Evolutionary conservation across 805 yeast genomes (phyloP), one percentile per base, ranked within the genome.

Genomic region (Zygosaccharomyces lentus): DNA sequence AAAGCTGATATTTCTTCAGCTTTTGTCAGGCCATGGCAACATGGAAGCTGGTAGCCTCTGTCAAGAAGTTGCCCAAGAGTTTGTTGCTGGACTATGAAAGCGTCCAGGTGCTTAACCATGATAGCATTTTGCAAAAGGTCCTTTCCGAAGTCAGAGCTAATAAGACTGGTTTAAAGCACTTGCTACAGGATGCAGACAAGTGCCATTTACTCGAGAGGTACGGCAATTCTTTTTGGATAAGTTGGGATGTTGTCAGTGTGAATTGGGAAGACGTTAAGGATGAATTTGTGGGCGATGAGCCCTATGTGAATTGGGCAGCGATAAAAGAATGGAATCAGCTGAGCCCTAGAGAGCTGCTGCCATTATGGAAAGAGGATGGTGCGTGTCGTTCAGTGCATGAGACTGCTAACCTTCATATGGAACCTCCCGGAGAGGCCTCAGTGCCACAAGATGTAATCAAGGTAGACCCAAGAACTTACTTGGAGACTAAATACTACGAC

Each of bases 401-500:
- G 15, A 30, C 43, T n/a, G 13, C 41, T 19, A 34, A 32, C 17
- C 38, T 50, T 34, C 40, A 48, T 21, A 45, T 51, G 50, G 24
- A 36, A 27, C 47, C 44, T 6, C 47, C 54, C 8, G 46, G 41
- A 9, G 37, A 26, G 34, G 29, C 29, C 3, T 31, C n/a, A 5
- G 13, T 29, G 19, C 38, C 36, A 8, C 19, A 27, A 2, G 34
- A 49, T 34, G 34, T 31, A 7, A 17, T 27, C 2, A 31, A 27
- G 23, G 26, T 35, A 19, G 55, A 57, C 39, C 64, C 69, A 0
- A 49, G 48, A 32, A 43, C 21, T 2, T 66, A 62, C 43, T 42
- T 65, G n/a, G 52, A 53, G 19, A 45, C 57, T 3, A 67, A 64
- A 44, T 72, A 72, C 42, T 69, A 65, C 40, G 66, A 65, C 5